Evolutionary conservation across 306 rosid genomes (phyloP).

Genomic region (Bauhinia variegata): DNA sequence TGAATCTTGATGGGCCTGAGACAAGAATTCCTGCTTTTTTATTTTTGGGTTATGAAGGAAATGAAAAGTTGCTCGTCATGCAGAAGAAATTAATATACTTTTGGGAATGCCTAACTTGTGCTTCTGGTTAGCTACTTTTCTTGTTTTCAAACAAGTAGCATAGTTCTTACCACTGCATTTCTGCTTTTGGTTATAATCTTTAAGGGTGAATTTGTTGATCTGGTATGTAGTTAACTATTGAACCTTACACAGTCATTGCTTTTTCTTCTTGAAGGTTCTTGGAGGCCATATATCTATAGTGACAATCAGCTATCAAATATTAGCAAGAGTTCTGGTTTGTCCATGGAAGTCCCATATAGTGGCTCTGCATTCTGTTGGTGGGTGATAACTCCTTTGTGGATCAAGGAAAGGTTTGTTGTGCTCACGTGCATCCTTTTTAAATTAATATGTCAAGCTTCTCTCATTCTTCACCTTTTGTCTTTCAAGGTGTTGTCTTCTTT

Average conservation of each 20-base stretch:
- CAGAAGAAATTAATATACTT: slow-evolving; percentile 42
- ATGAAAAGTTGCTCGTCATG: slow-evolving; percentile 49
- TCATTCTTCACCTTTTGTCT: not conserved
- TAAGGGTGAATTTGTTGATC: slow-evolving; percentile 34
- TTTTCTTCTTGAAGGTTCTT: slow-evolving; percentile 30
- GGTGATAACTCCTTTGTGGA: slow-evolving; percentile 37
- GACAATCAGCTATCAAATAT: slow-evolving; percentile 36
- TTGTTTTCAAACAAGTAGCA: slow-evolving; percentile 37
- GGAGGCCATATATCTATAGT: slow-evolving; percentile 33
- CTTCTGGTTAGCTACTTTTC: slow-evolving; percentile 38
- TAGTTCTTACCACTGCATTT: slow-evolving; percentile 29
- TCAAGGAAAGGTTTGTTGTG: slow-evolving; percentile 45
- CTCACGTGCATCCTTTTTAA: slow-evolving; percentile 15
- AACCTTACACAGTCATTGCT: slow-evolving; percentile 38
- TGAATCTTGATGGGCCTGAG: slow-evolving; percentile 46
- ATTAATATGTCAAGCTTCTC: not conserved
- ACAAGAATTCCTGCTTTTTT: slow-evolving; percentile 43
- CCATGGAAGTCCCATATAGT: slow-evolving; percentile 12
- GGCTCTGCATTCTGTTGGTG: slow-evolving; percentile 27
- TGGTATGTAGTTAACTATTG: slow-evolving; percentile 11
- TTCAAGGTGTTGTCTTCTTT: not conserved
- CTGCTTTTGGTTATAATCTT: slow-evolving; percentile 41
- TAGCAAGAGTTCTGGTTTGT: slow-evolving; percentile 27
- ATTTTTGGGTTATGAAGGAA: slow-evolving; percentile 46
- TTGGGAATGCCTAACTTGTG: slow-evolving; percentile 31